Base-by-base conservation (phyloP, 306 rosid genomes). In the Quercus berberidifolia region DNA sequence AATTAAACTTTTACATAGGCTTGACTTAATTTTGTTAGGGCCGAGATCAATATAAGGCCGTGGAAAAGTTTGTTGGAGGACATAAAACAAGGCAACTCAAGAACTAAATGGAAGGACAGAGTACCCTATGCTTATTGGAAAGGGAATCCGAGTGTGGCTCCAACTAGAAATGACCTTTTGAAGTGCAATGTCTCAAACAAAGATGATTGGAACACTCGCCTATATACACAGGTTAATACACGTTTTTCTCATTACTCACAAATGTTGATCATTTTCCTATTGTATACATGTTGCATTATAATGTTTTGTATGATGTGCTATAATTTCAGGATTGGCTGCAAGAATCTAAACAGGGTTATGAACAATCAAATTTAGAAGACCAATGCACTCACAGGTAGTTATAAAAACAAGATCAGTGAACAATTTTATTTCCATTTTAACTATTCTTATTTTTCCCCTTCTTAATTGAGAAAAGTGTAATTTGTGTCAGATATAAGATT, bases 51-150 rank as follows among this genome's bases (percentile, higher is more conserved):
- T 78, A 85, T 94, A 82, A 92, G 69, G 80, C 95, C 97, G 58
- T 94, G 98, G 98, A 69, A 49, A 60, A 52, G 67, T 21, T 58
- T 83, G 9, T 51, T 91, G 26, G 64, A 74, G 71, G 92, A 82
- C 9, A 87, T 94, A 20, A 88, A 86, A 74, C 87, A 91, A 81
- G 97, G 99, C 20, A 94, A 91, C 82, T 85, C 76, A 69, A 90
- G 76, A 72, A 91, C 62, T 30, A 84, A 81, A 38, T 94, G 97
- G 95, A 55, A 85, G 69, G 97, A 94, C 6, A 94, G 97, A 71
- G 82, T 79, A n/a, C 93, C 97, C 2, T 92, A 87, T 28, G 97
- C 97, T 26, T 90, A 90, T 76, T 92, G 99, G 97, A 94, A 70
- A 79, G 97, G 99, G n/a, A 94, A 94, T 80, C 97, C 97, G 25